Percentiles rank a stretch among this genome's conserved stretches.
These are phyloP conservation scores for Hansenula lynferdii DNA, from an alignment of 1,139 yeast genomes.

Conservation along the genomic window DNA sequence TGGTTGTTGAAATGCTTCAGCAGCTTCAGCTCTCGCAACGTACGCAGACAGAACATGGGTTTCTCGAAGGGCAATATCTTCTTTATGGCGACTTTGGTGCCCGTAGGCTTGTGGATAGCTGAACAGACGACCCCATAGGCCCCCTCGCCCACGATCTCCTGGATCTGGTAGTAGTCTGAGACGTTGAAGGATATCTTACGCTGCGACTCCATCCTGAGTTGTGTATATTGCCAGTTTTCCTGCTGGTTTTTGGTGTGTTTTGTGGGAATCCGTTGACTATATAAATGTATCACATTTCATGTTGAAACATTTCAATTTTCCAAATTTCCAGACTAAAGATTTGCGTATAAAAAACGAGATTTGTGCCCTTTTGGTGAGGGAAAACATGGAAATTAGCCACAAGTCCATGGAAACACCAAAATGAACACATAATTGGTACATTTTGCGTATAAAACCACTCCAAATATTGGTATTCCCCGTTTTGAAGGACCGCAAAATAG, in stretches of 20 bases:
- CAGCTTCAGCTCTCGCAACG: conserved; percentile 84
- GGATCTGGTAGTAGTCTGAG: conserved; percentile 74
- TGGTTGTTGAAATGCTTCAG: conserved; percentile 77
- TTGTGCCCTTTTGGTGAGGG: no score
- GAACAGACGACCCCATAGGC: conserved; percentile 97
- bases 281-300: no score
- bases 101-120: conserved; percentile 83
- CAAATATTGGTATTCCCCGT: no score
- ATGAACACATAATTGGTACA: no score
- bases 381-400: no score
- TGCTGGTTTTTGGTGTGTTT: neutral
- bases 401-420: no score
- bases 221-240: neutral
- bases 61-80: conserved; percentile 93
- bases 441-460: no score
- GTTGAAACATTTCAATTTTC: no score
- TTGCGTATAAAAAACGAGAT: no score
- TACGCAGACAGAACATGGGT: conserved; percentile 85
- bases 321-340: no score
- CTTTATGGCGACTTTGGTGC: conserved; percentile 90
- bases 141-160: conserved; percentile 93
- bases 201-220: conserved; percentile 13
- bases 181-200: conserved; percentile 71
- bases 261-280: no score
- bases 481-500: no score